Evolutionary conservation across 208 protist genomes (phyloP).

Genomic region (Novymonas esmeraldas): DNA sequence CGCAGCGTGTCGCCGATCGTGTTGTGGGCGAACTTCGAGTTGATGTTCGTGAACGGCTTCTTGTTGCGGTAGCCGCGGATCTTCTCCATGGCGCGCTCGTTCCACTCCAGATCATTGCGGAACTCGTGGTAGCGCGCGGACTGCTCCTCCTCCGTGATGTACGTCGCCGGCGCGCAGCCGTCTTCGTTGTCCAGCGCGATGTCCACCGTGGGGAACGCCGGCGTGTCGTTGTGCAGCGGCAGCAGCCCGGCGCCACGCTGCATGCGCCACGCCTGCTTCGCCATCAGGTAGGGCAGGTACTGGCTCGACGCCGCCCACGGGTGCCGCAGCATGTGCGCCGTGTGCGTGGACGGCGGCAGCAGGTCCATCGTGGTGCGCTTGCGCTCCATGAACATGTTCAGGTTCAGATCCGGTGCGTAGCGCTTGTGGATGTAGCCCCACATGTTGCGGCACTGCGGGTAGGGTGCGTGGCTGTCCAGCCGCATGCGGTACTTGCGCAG

Average conservation of each 20-base stretch:
- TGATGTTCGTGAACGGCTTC: constrained; percentile 25
- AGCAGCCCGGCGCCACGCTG: neutral
- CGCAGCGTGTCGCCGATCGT: constrained; percentile 2
- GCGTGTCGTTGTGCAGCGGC: neutral
- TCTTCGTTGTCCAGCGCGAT: constrained; percentile 28
- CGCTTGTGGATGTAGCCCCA: constrained; percentile 26
- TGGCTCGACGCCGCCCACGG: constrained; percentile 23
- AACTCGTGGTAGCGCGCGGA: constrained; percentile 17
- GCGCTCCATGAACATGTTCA: constrained; percentile 19
- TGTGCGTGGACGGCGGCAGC: constrained; percentile 23
- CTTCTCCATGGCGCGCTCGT: neutral
- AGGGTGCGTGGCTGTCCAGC: constrained; percentile 24
- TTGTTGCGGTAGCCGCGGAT: constrained; percentile 8
- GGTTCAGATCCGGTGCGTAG: constrained; percentile 21
- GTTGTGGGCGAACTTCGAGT: constrained; percentile 13
- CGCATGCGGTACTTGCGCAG: constrained; percentile 28
- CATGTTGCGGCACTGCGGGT: constrained; percentile 26
- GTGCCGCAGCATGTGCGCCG: constrained; percentile 24
- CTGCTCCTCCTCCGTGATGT: constrained; percentile 10
- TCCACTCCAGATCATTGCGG: neutral
- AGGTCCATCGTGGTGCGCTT: constrained; percentile 11
- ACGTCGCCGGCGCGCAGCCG: constrained; percentile 23
- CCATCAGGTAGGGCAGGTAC: constrained; percentile 28
- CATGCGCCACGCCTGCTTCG: constrained; percentile 27
- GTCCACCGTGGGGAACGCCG: constrained; percentile 22